Evolutionary conservation across 2,329 filamentous ascomycete species (phyloP), one percentile per base, ranked within the genome.

Genomic region (Penicillium italicum): DNA sequence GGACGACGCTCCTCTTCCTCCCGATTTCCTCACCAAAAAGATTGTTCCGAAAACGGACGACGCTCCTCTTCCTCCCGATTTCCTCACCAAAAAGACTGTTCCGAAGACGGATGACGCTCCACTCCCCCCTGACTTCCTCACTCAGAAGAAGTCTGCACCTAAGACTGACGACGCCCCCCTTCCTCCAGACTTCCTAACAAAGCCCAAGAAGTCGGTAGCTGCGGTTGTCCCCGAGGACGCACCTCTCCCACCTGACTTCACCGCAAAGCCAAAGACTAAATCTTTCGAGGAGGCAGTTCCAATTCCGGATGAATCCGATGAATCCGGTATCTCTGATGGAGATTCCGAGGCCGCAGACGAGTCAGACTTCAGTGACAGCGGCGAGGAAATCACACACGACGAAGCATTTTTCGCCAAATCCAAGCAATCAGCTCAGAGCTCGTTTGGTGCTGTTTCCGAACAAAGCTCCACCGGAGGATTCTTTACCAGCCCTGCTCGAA

Each of bases 361-460:
- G 42, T 74, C 75, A 5, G 76, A 77, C 31, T 78, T 78, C 60
- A 73, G 72, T 52, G 77, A 76, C 45, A 79, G 76, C 52, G 77
- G 74, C 10, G 74, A 78, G 52, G 77, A 79, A 34, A 68, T 77
- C n/a, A 74, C 74, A 1, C 71, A 75, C 38, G 75, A 78, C 9
- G 71, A 73, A 40, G 60, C 62, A 12, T 66, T 67, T 7, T 63
- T 67, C 5, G 66, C 70, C 36, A 75, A 71, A 44, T 64, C 74
- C 2, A 74, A 75, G 53, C 71, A 69, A 10, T 77, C 76, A 0
- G 73, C 73, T 0, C 74, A 78, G 58, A 77, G 74, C 47, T 79
- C 76, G 1, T 79, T 79, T 61, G 74, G 72, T 43, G 72, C 64
- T 34, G 52, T 65, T 4, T 65, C 67, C 7, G 70, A 72, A 16